Percentiles rank a stretch among this genome's conserved stretches.
These are phyloP conservation scores for Herpotrichia juniperi DNA, from an alignment of 2,329 filamentous ascomycete species.

Conservation along the genomic window DNA sequence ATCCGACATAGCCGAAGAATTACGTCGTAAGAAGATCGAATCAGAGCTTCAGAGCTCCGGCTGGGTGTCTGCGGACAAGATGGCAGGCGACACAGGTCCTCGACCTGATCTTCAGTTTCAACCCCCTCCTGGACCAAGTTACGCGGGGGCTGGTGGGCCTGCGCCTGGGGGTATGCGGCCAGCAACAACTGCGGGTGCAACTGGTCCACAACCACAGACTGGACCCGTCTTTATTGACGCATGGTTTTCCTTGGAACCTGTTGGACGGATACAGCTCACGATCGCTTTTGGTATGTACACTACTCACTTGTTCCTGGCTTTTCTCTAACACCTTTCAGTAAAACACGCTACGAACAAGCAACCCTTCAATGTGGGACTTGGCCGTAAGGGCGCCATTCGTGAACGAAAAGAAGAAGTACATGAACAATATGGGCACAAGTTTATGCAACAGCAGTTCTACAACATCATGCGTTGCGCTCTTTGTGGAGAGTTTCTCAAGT, in stretches of 20 bases:
- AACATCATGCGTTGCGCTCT: conserved; percentile 99
- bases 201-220: conserved; percentile 56
- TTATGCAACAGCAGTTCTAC: conserved; percentile 98
- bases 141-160: conserved; percentile 44
- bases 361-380: conserved; percentile 86
- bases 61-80: conserved; percentile 97
- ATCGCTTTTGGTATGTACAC: conserved; percentile 73
- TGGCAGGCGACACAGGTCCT: conserved; percentile 67
- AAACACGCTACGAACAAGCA: conserved; percentile 87
- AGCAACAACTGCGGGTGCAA: conserved; percentile 33
- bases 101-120: conserved; percentile 62
- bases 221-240: conserved; percentile 74
- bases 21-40: conserved; percentile 96
- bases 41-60: conserved; percentile 92
- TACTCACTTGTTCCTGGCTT: not conserved
- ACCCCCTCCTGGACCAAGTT: conserved; percentile 52
- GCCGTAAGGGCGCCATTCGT: conserved; percentile 92
- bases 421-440: conserved; percentile 99
- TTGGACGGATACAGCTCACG: conserved; percentile 88
- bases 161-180: conserved; percentile 48
- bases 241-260: conserved; percentile 97
- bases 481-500: conserved; percentile 97
- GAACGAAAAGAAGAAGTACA: conserved; percentile 98
- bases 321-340: conserved; percentile 49
- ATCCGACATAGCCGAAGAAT: conserved; percentile 96